Percentiles rank a stretch among this genome's conserved stretches.
These are phyloP conservation scores for Rubia yunnanensis DNA, from an alignment of 257 asterid genomes.

Conservation along the genomic window DNA sequence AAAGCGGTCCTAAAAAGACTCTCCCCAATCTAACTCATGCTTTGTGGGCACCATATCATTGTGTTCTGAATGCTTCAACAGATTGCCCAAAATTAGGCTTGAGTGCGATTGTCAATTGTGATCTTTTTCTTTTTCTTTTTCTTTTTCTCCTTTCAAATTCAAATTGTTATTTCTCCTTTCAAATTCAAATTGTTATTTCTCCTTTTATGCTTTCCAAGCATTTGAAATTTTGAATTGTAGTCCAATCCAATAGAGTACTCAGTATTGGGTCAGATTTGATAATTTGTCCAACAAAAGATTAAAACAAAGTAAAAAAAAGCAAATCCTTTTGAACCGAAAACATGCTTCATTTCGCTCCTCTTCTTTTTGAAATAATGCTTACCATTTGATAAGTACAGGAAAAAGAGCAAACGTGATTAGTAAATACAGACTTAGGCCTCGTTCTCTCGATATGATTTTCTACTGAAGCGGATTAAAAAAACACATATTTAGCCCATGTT, in stretches of 20 bases:
- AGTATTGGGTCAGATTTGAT: background rate
- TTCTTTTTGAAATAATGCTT: constrained; percentile 5
- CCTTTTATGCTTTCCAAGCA: background rate
- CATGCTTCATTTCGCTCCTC: constrained; percentile 1
- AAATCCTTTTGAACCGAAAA: background rate
- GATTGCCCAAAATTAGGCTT: constrained; percentile 1
- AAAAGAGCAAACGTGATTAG: background rate
- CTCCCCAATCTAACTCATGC: background rate
- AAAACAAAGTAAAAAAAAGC: background rate
- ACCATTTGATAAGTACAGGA: background rate
- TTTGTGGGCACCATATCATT: background rate
- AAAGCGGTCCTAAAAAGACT: background rate
- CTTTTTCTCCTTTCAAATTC: background rate
- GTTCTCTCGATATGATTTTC: too few species aligned
- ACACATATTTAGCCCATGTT: too few species aligned
- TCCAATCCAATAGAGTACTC: background rate
- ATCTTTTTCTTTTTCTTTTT: background rate
- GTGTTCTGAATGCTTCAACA: constrained; percentile 4
- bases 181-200: background rate
- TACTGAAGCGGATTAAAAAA: too few species aligned
- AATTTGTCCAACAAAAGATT: background rate
- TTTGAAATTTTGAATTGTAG: background rate
- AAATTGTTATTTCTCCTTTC: background rate
- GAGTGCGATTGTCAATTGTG: background rate
- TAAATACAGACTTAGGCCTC: background rate